Base-by-base conservation (phyloP, 1,284 basidiomycete genomes). In the Ustilago bromivora region DNA sequence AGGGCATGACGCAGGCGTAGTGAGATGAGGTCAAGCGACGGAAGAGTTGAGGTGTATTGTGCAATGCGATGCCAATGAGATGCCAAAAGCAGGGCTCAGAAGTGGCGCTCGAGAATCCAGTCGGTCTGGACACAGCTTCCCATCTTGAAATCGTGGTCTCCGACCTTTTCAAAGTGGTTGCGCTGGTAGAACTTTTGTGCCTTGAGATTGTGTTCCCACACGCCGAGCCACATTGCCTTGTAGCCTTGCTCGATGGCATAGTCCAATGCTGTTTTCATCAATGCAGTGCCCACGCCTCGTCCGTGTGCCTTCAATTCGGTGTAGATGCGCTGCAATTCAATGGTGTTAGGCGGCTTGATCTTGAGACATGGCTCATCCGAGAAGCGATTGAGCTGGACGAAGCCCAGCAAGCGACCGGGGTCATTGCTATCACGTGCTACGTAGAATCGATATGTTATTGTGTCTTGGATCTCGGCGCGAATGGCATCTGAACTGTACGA, bases 301-400 rank as follows among this genome's bases (percentile, higher is more conserved):
- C 74, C 66, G 19, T 76, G 74, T 6, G 69, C 63, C 11, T 47
- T 58, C 12, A 66, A 65, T 43, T 62, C 62, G 11, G 66, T 76
- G 53, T 76, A 76, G 58, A 76, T 76, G 54, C 74, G 74, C 53
- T 71, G 69, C 13, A 76, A 53, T 40, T 76, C 69, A 32, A 76
- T 64, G 2, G 69, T 64, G 13, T 69, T 10, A 12, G 61, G 66
- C 8, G 74, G 63, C 46, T 61, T 53, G 58, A 71, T 36, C 40
- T 46, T 57, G 12, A 76, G 61, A 41, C 74, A 76, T 1, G 66
- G 66, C 36, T 76, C 74, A 10, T 61, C 38, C 11, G 69, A 71
- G 12, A 38, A 52, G 19, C 61, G 63, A 17, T 71, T 68, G 43
- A 76, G 56, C 47, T 71, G 69, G 2, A 62, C 58, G 6, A 71